Conservation (phyloP, 1,284 basidiomycete species). For the Sphaerobolus stellatus region DNA sequence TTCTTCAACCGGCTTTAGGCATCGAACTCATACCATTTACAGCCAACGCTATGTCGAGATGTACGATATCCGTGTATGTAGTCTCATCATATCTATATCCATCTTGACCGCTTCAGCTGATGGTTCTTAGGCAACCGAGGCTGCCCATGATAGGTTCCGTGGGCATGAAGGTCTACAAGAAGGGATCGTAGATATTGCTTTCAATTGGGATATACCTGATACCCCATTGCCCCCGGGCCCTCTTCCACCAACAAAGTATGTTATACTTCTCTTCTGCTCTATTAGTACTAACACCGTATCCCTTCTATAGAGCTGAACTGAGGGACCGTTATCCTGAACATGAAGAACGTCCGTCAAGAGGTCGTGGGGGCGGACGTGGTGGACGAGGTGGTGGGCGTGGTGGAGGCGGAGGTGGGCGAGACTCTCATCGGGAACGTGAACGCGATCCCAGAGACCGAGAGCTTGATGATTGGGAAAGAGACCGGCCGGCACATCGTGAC, state of each 20-base stretch:
- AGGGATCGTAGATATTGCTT: slow-evolving; percentile 83
- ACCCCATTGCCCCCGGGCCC: slow-evolving; percentile 33
- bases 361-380: slow-evolving; percentile 23
- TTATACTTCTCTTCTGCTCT: slow-evolving; percentile 28
- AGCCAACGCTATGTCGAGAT: slow-evolving; percentile 87
- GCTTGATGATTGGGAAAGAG: slow-evolving; percentile 39
- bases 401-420: slow-evolving; percentile 30
- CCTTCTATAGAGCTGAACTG: slow-evolving; percentile 15
- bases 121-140: slow-evolving; percentile 45
- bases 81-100: slow-evolving; percentile 1
- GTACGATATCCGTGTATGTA: slow-evolving; percentile 77
- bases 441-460: slow-evolving; percentile 40
- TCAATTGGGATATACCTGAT: slow-evolving; percentile 77
- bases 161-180: slow-evolving; percentile 79
- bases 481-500: slow-evolving; percentile 29
- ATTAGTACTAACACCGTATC: background rate
- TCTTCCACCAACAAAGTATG: slow-evolving; percentile 35
- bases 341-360: slow-evolving; percentile 26
- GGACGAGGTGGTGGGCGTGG: slow-evolving; percentile 37
- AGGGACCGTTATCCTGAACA: slow-evolving; percentile 14
- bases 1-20: slow-evolving; percentile 2
- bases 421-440: slow-evolving; percentile 34
- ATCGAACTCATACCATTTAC: slow-evolving; percentile 5
- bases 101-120: background rate
- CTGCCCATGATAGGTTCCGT: slow-evolving; percentile 78